Base-by-base conservation (phyloP, 2,329 filamentous ascomycete genomes). In the Ceratocystis colombiana region DNA sequence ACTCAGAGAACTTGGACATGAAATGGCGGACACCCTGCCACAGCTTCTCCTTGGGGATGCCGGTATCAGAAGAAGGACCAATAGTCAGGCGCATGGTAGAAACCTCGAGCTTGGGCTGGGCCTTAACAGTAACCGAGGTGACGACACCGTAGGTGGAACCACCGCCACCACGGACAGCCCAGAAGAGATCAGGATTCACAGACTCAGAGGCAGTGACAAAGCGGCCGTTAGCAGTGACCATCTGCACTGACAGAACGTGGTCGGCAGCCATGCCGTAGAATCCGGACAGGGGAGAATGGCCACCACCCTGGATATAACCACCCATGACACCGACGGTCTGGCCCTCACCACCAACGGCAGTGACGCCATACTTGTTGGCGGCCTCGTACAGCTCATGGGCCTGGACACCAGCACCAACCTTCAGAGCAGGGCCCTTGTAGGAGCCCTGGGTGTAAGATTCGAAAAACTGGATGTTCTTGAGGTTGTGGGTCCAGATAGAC, bases 291-390 rank as follows among this genome's bases (percentile, higher is more conserved):
- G 77, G 74, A 2, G 76, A 78, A 70, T 83, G 80, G 0, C 83
- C 83, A 30, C 81, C 83, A 10, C 81, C 82, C 72, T 83, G 81
- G 8, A 75, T 78, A 69, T 81, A 85, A 1, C 82, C 82, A 37
- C 83, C 83, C 0, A 79, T 78, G 6, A 81, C 70, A 2, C 82
- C 82, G 5, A 84, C 81, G 0, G 79, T 79, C 1, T 81, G 68
- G 44, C 78, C 76, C 57, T 67, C 68, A 8, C 67, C 67, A 41
- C 63, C 66, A n/a, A 69, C 65, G 41, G 68, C 64, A 22, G 67
- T 68, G 41, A 69, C 66, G 44, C 73, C 62, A 0, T 71, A 66
- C 57, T 76, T 64, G 1, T 78, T 77, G 10, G 75, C 73, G 59
- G 64, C 64, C 22, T 72, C 70, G 45, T 79, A 74, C 0, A 76